Base-by-base conservation (phyloP, 2,329 filamentous ascomycete genomes). In the Anisogramma anomala region DNA sequence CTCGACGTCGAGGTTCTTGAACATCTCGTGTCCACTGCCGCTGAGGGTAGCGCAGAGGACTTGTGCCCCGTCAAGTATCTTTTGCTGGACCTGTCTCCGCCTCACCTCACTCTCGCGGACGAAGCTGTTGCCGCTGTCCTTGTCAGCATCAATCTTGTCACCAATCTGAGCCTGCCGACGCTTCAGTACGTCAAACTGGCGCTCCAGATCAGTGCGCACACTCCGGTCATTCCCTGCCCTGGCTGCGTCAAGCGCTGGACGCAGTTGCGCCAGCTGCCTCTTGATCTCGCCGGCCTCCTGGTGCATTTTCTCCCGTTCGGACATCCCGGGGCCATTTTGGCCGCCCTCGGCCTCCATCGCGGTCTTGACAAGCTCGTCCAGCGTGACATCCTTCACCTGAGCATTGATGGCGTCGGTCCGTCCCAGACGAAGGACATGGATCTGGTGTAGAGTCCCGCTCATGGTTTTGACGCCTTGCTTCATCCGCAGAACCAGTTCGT, bases 21-120 rank as follows among this genome's bases (percentile, higher is more conserved):
- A 94, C 79, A 96, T 94, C 51, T 98, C 91, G 55, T 98, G 93
- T 3, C 91, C 91, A 59, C 83, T 89, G 53, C 89, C 91, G 59
- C 88, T 95, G 33, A 98, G 77, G 0, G 91, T 98, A 31, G 89
- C 84, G 60, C 91, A 98, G 22, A 98, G 77, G 38, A 98, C 83
- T 61, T 98, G 85, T 2, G 91, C 86, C 18, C 81, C 79, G 55
- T 94, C 83, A 33, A 98, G 75, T 41, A 98, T 84, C 51, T 91
- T 79, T 58, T 96, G 88, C 59, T 96, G 89, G 33, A 91, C 77
- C 51, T 81, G 76, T 32, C 85, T 82, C 41, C 85, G 77, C 47
- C 82, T 82, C 53, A 98, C 77, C 52, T 98, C 91, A 44, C 81
- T 81, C 57, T 94, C 85, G 50, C 91, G 82, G 13, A 79, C 79